phyloP scores from a whole-genome alignment of 805 yeast genomes.

The Lipomyces chichibuensis region DNA sequence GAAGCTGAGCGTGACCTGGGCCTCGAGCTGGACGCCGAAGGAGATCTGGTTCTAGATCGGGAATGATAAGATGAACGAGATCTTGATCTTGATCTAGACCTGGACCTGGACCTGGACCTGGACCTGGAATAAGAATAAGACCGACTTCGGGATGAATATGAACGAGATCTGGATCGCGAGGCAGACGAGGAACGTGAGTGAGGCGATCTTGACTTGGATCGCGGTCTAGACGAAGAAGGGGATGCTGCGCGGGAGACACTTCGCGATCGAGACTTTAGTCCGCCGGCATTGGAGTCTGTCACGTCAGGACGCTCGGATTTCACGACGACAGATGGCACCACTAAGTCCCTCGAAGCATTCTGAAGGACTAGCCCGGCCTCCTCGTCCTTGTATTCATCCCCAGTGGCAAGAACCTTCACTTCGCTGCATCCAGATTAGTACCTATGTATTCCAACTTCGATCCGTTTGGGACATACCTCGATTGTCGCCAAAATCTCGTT shows the following conservation, averaged over 20 bases:
- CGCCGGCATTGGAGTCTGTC: background rate
- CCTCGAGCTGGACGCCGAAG: background rate
- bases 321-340: background rate
- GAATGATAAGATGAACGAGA: background rate
- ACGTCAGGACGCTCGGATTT: background rate
- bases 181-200: background rate
- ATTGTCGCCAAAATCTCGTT: background rate
- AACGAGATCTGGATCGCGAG: slow-evolving; percentile 2
- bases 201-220: background rate
- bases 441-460: background rate
- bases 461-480: background rate
- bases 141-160: background rate
- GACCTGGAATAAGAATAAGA: background rate
- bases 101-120: background rate
- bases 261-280: background rate
- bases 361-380: background rate
- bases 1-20: background rate
- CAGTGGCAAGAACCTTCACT: slow-evolving; percentile 1
- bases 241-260: background rate
- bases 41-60: background rate
- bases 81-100: background rate
- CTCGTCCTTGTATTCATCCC: slow-evolving; percentile 1
- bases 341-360: background rate
- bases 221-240: background rate
- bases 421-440: background rate